phyloP scores from a whole-genome alignment of 495 filamentous ascomycete species.

The Xylaria castorea region DNA sequence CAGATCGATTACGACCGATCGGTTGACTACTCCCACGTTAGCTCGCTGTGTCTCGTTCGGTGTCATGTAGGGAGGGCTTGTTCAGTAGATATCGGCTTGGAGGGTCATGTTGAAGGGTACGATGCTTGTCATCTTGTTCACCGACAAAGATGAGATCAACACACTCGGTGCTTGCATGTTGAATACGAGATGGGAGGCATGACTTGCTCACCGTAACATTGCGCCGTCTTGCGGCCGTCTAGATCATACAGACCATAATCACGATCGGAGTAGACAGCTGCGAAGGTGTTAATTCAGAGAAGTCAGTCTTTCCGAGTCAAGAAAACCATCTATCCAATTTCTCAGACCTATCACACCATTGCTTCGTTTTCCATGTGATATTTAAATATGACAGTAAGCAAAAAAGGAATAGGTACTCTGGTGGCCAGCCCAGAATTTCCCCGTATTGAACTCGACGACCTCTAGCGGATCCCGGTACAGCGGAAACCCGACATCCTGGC shows the following conservation, averaged over 20 bases:
- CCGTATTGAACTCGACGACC: slow-evolving; percentile 30
- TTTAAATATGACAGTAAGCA: neutral
- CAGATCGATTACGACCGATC: neutral
- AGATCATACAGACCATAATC: slow-evolving; percentile 11
- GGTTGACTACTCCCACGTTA: slow-evolving; percentile 1
- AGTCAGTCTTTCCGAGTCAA: neutral
- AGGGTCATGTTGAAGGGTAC: neutral
- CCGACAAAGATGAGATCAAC: neutral
- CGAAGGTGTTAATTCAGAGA: neutral
- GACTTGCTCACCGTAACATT: slow-evolving; percentile 4
- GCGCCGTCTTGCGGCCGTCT: slow-evolving; percentile 5
- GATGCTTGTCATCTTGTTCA: neutral
- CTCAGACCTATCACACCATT: neutral
- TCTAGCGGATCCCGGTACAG: slow-evolving; percentile 28
- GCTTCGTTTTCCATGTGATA: neutral
- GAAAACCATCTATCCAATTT: neutral
- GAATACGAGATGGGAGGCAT: neutral
- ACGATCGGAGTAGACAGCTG: slow-evolving; percentile 16
- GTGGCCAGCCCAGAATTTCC: slow-evolving; percentile 16
- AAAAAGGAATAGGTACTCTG: slow-evolving; percentile 20
- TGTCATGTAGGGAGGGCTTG: neutral
- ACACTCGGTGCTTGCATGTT: neutral
- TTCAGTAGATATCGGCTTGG: neutral
- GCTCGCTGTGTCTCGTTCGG: neutral
- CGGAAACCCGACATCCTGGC: slow-evolving; percentile 16